Evolutionary conservation across 495 filamentous ascomycete species (phyloP), one percentile per base, ranked within the genome.

Genomic region (Penicillium parvum): DNA sequence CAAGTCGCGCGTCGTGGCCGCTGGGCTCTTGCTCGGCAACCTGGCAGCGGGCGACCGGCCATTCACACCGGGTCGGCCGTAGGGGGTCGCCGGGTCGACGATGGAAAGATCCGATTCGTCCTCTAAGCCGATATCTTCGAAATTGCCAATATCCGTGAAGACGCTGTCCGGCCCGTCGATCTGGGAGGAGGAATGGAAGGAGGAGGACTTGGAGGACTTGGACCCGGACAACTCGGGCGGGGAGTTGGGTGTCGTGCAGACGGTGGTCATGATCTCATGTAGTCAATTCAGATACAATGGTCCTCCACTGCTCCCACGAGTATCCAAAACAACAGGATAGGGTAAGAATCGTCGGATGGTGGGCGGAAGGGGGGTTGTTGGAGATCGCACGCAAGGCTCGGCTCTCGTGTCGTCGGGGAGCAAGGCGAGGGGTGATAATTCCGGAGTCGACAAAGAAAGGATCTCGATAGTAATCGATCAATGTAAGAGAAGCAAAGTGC

Each of bases 71-170:
- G 52, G 16, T 28, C 66, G 64, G 29, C 47, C 57, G 50, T 64
- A 65, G 3, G 62, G 54, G 29, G 52, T 45, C 9, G 50, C 40
- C n/a, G 45, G 42, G 7, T 68, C 53, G 40, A 53, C 44, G 22
- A 64, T 63, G 4, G 55, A 14, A 7, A 65, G 27, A 5, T 64
- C 55, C 8, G 63, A 38, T 39, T 88, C 79, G 55, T 96, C 89
- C 33, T 85, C 78, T 6, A 98, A 77, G 7, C 85, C 86, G 50
- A 96, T 95, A 37, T 97, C 92, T 61, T 98, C 92, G 54, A 97
- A 96, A 55, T 96, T 82, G 37, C 75, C 76, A 28, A 82, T 76
- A 57, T 91, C 84, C 22, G 79, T 75, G 29, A 86, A 73, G 44
- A 77, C 75, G 43, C 72, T 76, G 42, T 81, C 78, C 20, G 81